phyloP scores from a whole-genome alignment of 2,329 filamentous ascomycete genomes.

The Stachybotrys elegans region DNA sequence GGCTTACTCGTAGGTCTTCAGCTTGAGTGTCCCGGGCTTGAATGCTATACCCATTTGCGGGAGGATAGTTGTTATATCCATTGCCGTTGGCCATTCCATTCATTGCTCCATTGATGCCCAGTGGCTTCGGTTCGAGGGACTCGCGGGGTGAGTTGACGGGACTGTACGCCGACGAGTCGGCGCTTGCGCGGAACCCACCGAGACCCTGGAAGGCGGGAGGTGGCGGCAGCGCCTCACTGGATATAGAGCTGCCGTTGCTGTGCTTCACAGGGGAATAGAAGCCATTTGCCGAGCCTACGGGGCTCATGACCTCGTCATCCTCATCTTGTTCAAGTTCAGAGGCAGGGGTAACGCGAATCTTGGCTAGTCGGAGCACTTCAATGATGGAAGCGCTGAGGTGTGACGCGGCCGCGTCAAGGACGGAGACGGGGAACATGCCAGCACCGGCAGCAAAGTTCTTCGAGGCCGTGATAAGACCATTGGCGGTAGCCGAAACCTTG shows the following conservation, averaged over 20 bases:
- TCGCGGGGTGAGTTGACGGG: constrained; percentile 64
- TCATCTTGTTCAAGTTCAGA: constrained; percentile 70
- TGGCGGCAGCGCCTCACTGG: constrained; percentile 39
- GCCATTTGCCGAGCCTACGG: constrained; percentile 57
- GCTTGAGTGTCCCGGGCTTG: constrained; percentile 33
- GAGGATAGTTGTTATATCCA: constrained; percentile 25
- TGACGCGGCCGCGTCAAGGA: constrained; percentile 88
- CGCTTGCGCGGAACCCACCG: constrained; percentile 52
- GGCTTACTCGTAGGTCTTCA: constrained; percentile 45
- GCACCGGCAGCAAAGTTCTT: constrained; percentile 83
- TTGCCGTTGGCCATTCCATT: constrained; percentile 32
- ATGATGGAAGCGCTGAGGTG: constrained; percentile 83
- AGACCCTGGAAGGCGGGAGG: constrained; percentile 55
- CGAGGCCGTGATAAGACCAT: constrained; percentile 89
- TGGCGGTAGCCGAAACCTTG: constrained; percentile 86
- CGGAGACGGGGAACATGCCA: constrained; percentile 85
- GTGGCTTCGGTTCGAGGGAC: constrained; percentile 41
- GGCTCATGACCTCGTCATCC: constrained; percentile 61
- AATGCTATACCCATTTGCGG: constrained; percentile 33
- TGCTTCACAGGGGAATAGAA: constrained; percentile 56
- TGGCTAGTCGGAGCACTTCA: constrained; percentile 77
- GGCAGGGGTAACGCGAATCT: constrained; percentile 71
- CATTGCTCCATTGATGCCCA: constrained; percentile 15
- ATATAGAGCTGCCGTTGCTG: constrained; percentile 18
- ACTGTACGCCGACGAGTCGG: constrained; percentile 70